Conservation (phyloP, 805 yeast species). For the Cyberlindnera misumaiensis region DNA sequence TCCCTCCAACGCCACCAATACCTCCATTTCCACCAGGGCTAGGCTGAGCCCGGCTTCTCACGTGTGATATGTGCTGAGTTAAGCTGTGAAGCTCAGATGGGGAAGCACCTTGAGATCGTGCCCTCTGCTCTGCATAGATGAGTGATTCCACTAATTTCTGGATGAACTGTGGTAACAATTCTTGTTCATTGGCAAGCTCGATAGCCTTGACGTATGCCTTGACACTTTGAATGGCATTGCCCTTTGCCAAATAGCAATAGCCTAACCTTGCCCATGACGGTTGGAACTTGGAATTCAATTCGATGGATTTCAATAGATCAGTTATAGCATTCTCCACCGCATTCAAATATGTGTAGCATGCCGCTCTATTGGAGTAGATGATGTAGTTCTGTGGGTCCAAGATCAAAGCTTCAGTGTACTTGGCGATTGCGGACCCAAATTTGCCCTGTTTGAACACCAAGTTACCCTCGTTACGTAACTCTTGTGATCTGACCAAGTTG, state of each 20-base stretch:
- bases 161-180: constrained; percentile 10
- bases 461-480: constrained; percentile 16
- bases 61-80: constrained; percentile 1
- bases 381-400: constrained; percentile 28
- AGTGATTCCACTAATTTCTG: constrained; percentile 13
- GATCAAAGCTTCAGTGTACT: constrained; percentile 30
- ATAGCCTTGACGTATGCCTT: constrained; percentile 32
- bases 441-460: constrained; percentile 10
- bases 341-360: constrained; percentile 31
- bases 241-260: constrained; percentile 28
- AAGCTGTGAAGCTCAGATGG: constrained; percentile 4
- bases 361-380: constrained; percentile 34
- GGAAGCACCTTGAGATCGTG: constrained; percentile 10
- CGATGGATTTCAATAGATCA: constrained; percentile 28
- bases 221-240: constrained; percentile 30
- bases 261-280: constrained; percentile 35
- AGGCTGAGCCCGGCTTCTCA: neutral
- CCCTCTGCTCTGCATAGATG: constrained; percentile 14
- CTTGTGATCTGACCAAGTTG: constrained; percentile 5
- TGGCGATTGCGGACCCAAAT: constrained; percentile 26
- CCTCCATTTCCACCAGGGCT: neutral
- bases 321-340: constrained; percentile 29
- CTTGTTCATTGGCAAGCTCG: constrained; percentile 11
- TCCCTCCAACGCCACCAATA: too few species aligned
- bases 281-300: constrained; percentile 28